Base-by-base conservation (phyloP, 176 grass and related monocot species). In the Puccinellia tenuiflora region DNA sequence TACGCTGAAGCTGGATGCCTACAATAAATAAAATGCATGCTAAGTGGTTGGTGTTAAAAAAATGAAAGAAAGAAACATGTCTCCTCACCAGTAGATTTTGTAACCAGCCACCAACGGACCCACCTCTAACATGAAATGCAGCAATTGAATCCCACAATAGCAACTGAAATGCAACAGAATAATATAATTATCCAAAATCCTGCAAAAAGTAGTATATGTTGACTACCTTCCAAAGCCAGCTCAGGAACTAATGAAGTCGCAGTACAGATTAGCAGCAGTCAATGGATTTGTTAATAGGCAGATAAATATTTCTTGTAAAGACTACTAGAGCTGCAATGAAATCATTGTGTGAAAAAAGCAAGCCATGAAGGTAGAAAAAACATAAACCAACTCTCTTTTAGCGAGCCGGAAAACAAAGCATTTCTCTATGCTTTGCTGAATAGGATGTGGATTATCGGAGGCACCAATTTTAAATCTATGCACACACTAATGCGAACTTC, bases 111-210 rank as follows among this genome's bases (percentile, higher is more conserved):
- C 57, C 68, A 80, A 89, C 61, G 57, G 25, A 79, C 80, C 79
- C 63, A 73, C 46, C 70, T 39, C 65, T 57, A 24, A 83, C 84
- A 93, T 67, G 83, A 57, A 87, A 48, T 61, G 61, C 42, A 84
- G 74, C 89, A 81, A 80, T 48, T 56, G 78, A 48, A 54, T 91
- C 84, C 87, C 90, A 93, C 11, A 98, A 51, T 79, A 98, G 68
- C 83, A 92, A 85, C 96, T 93, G 86, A 73, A 85, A 77, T 54
- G 7, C 9, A 82, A 86, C 56, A 87, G 40, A 76, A 79, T 24
- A 35, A 71, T 59, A 82, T 46, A 45, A 28, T 7, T n/a, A 13
- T 65, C 42, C 15, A 86, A 52, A 78, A 53, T 67, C 65, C 24
- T 28, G 74, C 43, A 22, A 3, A 46, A 79, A 88, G n/a, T n/a